Evolutionary conservation across 805 yeast genomes (phyloP), one percentile per base, ranked within the genome.

Genomic region (Candida chauliodis): DNA sequence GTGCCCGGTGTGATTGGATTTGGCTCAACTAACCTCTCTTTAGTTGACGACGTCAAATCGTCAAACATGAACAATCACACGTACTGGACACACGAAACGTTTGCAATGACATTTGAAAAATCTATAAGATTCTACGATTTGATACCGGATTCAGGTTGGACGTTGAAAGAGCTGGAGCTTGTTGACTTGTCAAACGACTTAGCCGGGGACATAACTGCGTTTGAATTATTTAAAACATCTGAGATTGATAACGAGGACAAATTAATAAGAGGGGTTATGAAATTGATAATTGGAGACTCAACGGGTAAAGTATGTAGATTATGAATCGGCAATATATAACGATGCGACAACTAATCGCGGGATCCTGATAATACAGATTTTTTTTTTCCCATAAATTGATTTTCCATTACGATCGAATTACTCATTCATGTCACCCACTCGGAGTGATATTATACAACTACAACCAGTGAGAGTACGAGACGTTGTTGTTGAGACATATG

Each of bases 231-330:
- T 33, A 63, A 63, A 38, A 34, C 45, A 7, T 47, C 52, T 4
- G 61, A 56, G 23, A 46, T 58, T 1, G 70, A 66, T 37, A 35
- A 46, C 14, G 66, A 64, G 21, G 73, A 66, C 14, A 73, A 37
- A 51, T 47, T 54, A 34, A 50, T 46, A 31, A 52, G 63, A 56
- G 78, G 57, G 41, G 55, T 42, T 18, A 37, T 62, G 29, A 71
- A 67, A 38, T 46, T 81, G 19, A 60, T 76, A 7, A 64, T 77
- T 20, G 86, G 85, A 3, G 84, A 79, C 48, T 47, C 61, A 4
- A 49, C 52, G 8, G 86, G 87, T 1, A 59, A 67, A 34, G 70
- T 82, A 3, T 71, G 71, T 40, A 58, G 36, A 22, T 23, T 44
- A 36, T 43, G 36, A 33, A 19, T 6, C n/a, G n/a, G n/a, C n/a